These are phyloP conservation scores for Paracoccidioides brasiliensis DNA, from an alignment of 2,329 filamentous ascomycete genomes.

Conservation along the genomic window DNA sequence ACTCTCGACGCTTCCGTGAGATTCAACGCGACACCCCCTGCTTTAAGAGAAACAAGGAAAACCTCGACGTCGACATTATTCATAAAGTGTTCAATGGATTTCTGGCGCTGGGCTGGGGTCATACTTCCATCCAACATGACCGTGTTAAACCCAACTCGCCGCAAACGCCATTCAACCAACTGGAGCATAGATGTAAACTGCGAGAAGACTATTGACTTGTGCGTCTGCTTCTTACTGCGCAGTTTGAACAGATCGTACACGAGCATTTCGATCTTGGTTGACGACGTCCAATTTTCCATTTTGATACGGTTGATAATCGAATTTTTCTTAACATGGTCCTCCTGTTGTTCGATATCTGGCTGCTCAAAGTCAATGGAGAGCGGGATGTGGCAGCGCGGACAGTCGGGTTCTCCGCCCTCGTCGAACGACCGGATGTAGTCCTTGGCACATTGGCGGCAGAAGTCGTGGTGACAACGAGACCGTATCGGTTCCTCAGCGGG, in stretches of 20 bases:
- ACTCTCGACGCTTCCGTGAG: constrained; percentile 88
- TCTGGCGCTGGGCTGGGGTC: constrained; percentile 85
- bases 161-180: constrained; percentile 90
- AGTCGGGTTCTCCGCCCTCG: constrained; percentile 45
- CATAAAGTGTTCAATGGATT: constrained; percentile 94
- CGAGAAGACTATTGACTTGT: constrained; percentile 95
- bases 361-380: constrained; percentile 88
- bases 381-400: constrained; percentile 81
- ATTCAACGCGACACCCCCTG: constrained; percentile 89
- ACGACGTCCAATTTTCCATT: constrained; percentile 98
- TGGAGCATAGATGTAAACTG: constrained; percentile 97
- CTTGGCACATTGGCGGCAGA: constrained; percentile 69
- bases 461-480: constrained; percentile 85
- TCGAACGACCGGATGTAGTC: constrained; percentile 69
- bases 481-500: constrained; percentile 88
- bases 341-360: constrained; percentile 87
- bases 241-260: constrained; percentile 89
- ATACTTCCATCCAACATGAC: constrained; percentile 98
- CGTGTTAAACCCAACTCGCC: constrained; percentile 91
- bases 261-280: constrained; percentile 93
- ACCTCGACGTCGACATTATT: constrained; percentile 86
- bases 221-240: constrained; percentile 79
- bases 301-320: constrained; percentile 98
- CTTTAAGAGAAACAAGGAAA: constrained; percentile 91
- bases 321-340: constrained; percentile 74